Base-by-base conservation (phyloP, 2,329 filamentous ascomycete species). In the Intubia oerlemansii region DNA sequence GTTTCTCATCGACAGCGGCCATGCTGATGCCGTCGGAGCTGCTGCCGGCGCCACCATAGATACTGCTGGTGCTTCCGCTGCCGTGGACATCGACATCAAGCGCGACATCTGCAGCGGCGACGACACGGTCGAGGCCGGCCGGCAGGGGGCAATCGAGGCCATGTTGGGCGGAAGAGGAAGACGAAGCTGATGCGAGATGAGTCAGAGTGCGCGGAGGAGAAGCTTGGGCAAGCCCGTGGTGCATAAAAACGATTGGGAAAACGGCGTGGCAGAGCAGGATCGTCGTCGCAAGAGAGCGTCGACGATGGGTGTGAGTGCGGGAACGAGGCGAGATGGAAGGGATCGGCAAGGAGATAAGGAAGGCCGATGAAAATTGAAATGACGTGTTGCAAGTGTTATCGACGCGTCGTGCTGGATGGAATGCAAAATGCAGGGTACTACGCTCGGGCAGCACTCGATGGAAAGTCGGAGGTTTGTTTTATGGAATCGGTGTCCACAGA, bases 161-260 rank as follows among this genome's bases (percentile, higher is more conserved):
- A 73, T 72, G 47, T 59, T 71, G 63, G 49, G 51, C 47, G 39
- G 38, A 31, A 27, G 46, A 36, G 22, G 47, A 33, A 33, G 42
- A 23, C 8, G 29, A 31, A 14, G 40, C n/a, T n/a, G n/a, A n/a
- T n/a, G n/a, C n/a, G n/a, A n/a, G n/a, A n/a, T n/a, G n/a, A n/a
- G n/a, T n/a, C n/a, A n/a, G n/a, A n/a, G n/a, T n/a, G 32, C 35
- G 50, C 37, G 40, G 42, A 44, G 47, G 40, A 49, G 39, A 48
- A 42, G 44, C 51, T 46, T 57, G 53, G 42, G 44, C 43, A 38
- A 53, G 54, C 57, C 59, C 62, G 61, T 53, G 56, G 56, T 70
- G 67, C 67, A 73, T 73, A 67, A 62, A 72, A 66, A 50, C 57
- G 18, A 28, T 22, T 17, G 25, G 28, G 10, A 13, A 12, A 15